Percentiles rank a stretch among this genome's conserved stretches.
Evolutionary conservation across 306 rosid species (phyloP).

Genomic region (Cicer judaicum): DNA sequence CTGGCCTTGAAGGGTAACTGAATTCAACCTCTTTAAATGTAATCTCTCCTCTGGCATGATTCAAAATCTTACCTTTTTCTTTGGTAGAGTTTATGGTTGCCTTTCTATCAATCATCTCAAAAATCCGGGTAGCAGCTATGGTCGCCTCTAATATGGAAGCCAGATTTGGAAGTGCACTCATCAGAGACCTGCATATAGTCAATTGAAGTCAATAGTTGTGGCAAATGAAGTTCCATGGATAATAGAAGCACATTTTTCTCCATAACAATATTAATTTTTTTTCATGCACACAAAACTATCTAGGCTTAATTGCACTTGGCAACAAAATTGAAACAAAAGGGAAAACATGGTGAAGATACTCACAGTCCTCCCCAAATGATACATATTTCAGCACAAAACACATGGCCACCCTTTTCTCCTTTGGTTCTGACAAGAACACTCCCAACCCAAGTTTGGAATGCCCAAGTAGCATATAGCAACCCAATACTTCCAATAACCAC

Average conservation of each 20-base stretch:
- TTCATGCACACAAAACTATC: too few relatives aligned
- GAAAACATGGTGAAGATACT: constrained; percentile 40
- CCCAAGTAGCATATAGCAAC: constrained; percentile 74
- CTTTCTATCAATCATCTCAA: constrained; percentile 58
- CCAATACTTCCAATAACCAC: constrained; percentile 78
- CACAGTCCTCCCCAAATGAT: constrained; percentile 82
- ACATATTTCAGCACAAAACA: constrained; percentile 67
- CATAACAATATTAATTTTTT: too few relatives aligned
- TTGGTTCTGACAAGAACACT: constrained; percentile 61
- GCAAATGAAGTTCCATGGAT: not conserved
- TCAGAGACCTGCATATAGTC: constrained; percentile 56
- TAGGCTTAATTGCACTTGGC: not conserved
- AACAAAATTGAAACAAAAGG: not conserved
- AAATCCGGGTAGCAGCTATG: constrained; percentile 57
- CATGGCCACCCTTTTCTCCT: constrained; percentile 72
- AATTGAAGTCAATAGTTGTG: constrained; percentile 6
- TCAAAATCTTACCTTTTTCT: constrained; percentile 54
- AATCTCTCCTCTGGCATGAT: constrained; percentile 60
- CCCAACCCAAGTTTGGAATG: constrained; percentile 80
- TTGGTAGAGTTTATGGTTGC: constrained; percentile 45
- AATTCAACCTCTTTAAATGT: constrained; percentile 66
- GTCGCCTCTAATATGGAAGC: constrained; percentile 62
- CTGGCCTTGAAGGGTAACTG: constrained; percentile 79
- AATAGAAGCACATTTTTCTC: too few relatives aligned
- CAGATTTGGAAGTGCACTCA: constrained; percentile 80